Conservation (phyloP, 108 stramenopile species). For the Fragilaria crotonensis region DNA sequence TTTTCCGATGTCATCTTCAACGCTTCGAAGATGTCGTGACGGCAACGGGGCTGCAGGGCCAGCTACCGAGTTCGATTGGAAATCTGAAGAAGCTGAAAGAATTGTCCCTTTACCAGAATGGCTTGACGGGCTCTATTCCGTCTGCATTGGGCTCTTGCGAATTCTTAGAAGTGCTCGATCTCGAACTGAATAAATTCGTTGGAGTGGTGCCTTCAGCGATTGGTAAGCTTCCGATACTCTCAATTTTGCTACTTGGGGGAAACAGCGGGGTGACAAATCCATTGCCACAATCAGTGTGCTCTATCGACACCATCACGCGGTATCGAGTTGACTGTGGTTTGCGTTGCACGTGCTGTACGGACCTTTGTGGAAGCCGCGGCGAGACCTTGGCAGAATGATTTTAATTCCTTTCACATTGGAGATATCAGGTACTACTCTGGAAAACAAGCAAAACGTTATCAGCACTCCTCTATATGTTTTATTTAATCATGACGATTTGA, state of each 20-base stretch:
- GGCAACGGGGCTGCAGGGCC: neutral
- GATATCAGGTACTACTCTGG: too few relatives aligned
- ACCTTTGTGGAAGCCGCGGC: neutral
- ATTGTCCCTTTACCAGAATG: conserved; percentile 24
- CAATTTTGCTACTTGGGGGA: conserved; percentile 11
- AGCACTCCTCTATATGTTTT: too few relatives aligned
- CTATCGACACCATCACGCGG: neutral
- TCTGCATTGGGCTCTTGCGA: conserved; percentile 14
- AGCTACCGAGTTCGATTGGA: conserved; percentile 31
- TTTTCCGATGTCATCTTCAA: neutral
- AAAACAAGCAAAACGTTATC: too few relatives aligned
- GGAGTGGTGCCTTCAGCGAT: conserved; percentile 34
- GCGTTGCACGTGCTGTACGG: neutral
- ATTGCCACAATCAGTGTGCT: neutral
- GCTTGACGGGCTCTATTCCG: conserved; percentile 30
- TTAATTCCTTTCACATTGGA: too few relatives aligned
- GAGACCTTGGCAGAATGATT: neutral
- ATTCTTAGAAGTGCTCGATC: conserved; percentile 18
- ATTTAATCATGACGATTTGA: too few relatives aligned
- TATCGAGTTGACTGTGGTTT: neutral
- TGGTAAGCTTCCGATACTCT: conserved; percentile 20
- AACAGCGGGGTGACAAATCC: neutral
- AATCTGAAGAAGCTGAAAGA: conserved; percentile 29
- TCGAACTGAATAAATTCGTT: conserved; percentile 30
- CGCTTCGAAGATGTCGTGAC: neutral